Conservation (phyloP, 1,284 basidiomycete species). For the Leccinum variabile region DNA sequence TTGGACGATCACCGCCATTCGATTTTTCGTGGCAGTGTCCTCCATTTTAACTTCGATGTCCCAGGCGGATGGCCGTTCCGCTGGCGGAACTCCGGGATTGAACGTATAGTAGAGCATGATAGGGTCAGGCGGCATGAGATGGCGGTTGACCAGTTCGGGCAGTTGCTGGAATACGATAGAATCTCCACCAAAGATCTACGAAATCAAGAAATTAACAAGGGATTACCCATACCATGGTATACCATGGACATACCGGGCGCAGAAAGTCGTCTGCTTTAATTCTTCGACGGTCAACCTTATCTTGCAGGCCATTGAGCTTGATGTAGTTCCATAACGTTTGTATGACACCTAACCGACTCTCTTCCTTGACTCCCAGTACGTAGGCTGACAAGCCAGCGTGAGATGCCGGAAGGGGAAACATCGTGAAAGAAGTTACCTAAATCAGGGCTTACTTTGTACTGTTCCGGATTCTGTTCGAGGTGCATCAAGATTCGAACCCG, state of each 20-base stretch:
- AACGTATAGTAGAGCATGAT: slow-evolving; percentile 81
- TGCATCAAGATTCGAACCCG: slow-evolving; percentile 81
- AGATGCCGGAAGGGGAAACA: slow-evolving; percentile 9
- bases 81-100: slow-evolving; percentile 55
- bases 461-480: slow-evolving; percentile 84
- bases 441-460: slow-evolving; percentile 80
- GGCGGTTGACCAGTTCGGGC: slow-evolving; percentile 84
- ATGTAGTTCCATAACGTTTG: slow-evolving; percentile 92
- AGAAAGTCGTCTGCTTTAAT: slow-evolving; percentile 79
- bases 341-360: slow-evolving; percentile 80
- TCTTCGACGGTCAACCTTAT: slow-evolving; percentile 83
- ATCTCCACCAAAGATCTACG: slow-evolving; percentile 67
- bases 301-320: slow-evolving; percentile 84
- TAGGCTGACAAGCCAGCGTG: slow-evolving; percentile 40
- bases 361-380: slow-evolving; percentile 82
- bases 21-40: slow-evolving; percentile 72
- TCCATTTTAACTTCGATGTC: slow-evolving; percentile 92
- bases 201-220: not conserved
- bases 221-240: not conserved
- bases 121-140: slow-evolving; percentile 78
- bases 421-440: slow-evolving; percentile 50
- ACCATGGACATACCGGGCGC: slow-evolving; percentile 49
- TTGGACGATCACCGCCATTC: slow-evolving; percentile 77
- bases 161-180: slow-evolving; percentile 77
- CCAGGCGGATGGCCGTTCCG: slow-evolving; percentile 71